Evolutionary conservation across 345 rosid species (phyloP), one percentile per base, ranked within the genome.

Genomic region (Cochlearia excelsa): DNA sequence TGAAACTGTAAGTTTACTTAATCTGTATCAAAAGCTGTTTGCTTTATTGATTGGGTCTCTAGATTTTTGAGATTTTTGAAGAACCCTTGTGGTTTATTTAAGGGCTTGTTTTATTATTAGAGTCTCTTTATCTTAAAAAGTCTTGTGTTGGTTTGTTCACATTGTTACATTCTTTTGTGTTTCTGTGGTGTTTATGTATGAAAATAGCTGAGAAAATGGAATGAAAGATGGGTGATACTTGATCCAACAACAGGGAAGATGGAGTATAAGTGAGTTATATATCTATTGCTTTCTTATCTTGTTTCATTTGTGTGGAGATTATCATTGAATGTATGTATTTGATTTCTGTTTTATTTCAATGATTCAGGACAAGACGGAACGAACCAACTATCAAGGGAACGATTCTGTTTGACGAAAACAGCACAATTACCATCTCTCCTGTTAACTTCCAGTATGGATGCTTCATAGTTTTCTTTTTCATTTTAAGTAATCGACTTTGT

Each of bases 191-290:
- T 38, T 41, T 64, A 29, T 34, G 7, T 54, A n/a, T 68, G 66
- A 16, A 49, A n/a, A 33, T 63, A 87, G 99, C 74, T 90, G 78
- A 81, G 89, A 69, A 94, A 94, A 77, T 94, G 99, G 99, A 94
- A 94, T 9, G 99, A 90, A 63, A 68, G 99, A 34, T 94, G 99
- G 99, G 88, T 87, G 33, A 90, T 84, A 58, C 83, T 94, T 51
- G 97, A 94, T 68, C 99, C 99, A 7, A 94, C 97, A 1, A 94
- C 93, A 1, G 96, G 97, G 56, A 87, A 81, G 75, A 90, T 90
- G 96, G 97, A 93, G 57, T 91, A 89, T 76, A 89, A 86, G 95
- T 89, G 65, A 70, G 95, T 78, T 1, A 0, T 46, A 39, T 16
- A 16, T 16, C 23, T 16, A 74, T 37, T 35, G 27, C 1, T 55